Conservation (phyloP, 352 stramenopile species). For the Achlya hypogyna region DNA sequence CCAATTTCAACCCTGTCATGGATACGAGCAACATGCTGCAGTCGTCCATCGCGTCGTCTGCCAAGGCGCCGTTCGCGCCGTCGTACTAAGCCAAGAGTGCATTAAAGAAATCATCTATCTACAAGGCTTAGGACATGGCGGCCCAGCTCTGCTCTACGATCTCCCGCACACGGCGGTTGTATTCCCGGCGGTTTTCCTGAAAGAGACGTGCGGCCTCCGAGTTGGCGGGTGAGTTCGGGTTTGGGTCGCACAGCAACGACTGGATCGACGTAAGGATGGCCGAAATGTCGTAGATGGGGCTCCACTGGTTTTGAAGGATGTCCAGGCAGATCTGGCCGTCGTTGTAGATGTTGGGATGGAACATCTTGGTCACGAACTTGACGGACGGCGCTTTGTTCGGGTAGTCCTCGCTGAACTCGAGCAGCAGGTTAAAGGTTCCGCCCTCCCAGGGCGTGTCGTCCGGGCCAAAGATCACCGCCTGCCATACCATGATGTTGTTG, state of each 20-base stretch:
- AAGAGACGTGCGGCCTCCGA: conserved; percentile 96
- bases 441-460: conserved; percentile 99
- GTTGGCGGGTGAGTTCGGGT: conserved; percentile 98
- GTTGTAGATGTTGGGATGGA: conserved; percentile 98
- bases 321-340: conserved; percentile 94
- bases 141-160: conserved; percentile 99
- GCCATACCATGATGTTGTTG: conserved; percentile 98
- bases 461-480: conserved; percentile 89
- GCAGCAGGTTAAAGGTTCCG: conserved; percentile 95
- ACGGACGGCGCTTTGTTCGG: conserved; percentile 98
- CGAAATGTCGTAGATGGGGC: conserved; percentile 99
- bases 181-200: conserved; percentile 98
- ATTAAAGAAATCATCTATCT: background rate
- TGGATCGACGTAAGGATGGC: conserved; percentile 99
- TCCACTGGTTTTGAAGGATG: conserved; percentile 99
- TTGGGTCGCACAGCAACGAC: conserved; percentile 98
- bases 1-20: conserved; percentile 61
- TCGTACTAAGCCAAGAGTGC: background rate
- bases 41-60: conserved; percentile 38
- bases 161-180: conserved; percentile 97
- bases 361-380: conserved; percentile 99
- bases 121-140: conserved; percentile 48
- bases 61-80: conserved; percentile 38
- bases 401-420: conserved; percentile 99
- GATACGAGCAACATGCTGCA: conserved; percentile 45